Base-by-base conservation (phyloP, 2,329 filamentous ascomycete genomes). In the Alternaria gaisen region DNA sequence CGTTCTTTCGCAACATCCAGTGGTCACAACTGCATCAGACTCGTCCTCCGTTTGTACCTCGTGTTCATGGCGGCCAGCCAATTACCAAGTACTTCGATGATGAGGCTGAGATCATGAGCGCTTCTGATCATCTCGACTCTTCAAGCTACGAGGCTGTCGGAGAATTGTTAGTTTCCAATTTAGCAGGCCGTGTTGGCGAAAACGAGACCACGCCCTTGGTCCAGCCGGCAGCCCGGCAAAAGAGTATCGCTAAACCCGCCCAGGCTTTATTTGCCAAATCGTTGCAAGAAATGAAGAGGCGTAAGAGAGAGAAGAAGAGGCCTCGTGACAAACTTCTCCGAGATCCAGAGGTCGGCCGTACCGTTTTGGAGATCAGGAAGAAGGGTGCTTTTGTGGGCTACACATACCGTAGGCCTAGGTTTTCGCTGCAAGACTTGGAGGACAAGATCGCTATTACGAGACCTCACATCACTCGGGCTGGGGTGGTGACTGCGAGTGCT, bases 21-120 rank as follows among this genome's bases (percentile, higher is more conserved):
- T 98, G 93, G 95, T 87, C 91, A 14, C 86, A 86, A 0, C 79
- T 97, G 16, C 91, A 95, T 71, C 80, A 85, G 34, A 85, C 87
- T 56, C 82, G 82, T 9, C 94, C 94, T 0, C 94, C 94, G 0
- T 94, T 96, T 71, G 82, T 96, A 1, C 94, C 94, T 0, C 85
- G 88, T 10, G 88, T 97, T 24, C 73, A 77, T 11, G 76, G 79
- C 38, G 76, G 77, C 24, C 82, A 84, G 62, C 72, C 76, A 14
- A 82, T 84, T 73, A 95, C 93, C 1, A 92, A 91, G 71, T 98
- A 97, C 75, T 98, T 98, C 73, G 92, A 97, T 60, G 90, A 93
- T 51, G 91, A 93, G 65, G 88, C 91, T 41, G 84, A 90, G 28
- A 87, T 94, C 53, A 70, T 83, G 61, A 80, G 74, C 18, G 75